These are phyloP conservation scores for Fremontodendron californicum DNA, from an alignment of 345 rosid species.

Conservation along the genomic window DNA sequence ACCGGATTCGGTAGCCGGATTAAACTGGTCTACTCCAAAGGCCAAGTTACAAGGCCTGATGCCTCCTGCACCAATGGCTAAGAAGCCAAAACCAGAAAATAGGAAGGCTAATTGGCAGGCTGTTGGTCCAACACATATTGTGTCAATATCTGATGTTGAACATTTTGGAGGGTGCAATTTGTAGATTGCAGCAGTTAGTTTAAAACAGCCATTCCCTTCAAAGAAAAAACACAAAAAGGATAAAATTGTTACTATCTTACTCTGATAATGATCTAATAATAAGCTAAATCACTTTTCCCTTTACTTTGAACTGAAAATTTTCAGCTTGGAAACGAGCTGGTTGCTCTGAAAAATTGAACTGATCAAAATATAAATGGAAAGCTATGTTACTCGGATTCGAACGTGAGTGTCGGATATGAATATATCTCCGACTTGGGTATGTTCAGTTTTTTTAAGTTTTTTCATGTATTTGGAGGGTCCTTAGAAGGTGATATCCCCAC, in stretches of 20 bases:
- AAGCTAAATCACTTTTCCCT: neutral
- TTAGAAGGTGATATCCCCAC: too few species aligned
- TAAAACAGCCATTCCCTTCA: constrained; percentile 33
- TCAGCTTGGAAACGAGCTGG: too few species aligned
- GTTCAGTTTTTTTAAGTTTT: too few species aligned
- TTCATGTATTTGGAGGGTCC: too few species aligned
- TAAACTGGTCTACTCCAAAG: constrained; percentile 44
- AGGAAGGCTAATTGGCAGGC: constrained; percentile 22
- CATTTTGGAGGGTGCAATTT: constrained; percentile 32
- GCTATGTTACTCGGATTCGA: too few species aligned
- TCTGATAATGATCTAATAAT: neutral
- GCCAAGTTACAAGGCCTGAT: constrained; percentile 44
- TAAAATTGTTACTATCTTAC: neutral
- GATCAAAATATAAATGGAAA: too few species aligned
- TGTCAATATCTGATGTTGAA: neutral
- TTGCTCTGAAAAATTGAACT: neutral
- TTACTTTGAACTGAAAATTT: too few species aligned
- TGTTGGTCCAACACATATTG: constrained; percentile 28
- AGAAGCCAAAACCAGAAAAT: constrained; percentile 21
- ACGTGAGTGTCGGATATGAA: too few species aligned
- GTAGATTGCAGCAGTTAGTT: constrained; percentile 32
- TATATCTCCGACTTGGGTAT: too few species aligned
- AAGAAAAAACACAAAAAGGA: neutral
- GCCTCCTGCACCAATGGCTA: constrained; percentile 43
- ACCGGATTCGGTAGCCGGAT: constrained; percentile 33